Evolutionary conservation across 1,284 basidiomycete genomes (phyloP).

Genomic region (Cronartium quercuum): DNA sequence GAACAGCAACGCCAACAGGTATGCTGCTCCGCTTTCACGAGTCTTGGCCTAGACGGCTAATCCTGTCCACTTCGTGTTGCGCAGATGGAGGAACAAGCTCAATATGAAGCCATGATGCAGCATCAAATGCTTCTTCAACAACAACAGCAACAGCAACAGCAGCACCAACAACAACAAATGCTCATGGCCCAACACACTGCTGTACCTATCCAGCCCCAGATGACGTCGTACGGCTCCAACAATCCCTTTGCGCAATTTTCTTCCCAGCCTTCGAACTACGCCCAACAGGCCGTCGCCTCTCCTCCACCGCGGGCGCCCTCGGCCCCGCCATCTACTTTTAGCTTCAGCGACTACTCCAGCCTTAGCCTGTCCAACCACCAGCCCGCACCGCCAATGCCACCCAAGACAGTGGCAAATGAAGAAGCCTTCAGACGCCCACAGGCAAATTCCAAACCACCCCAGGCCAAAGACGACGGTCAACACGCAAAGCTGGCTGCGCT

Average conservation of each 20-base stretch:
- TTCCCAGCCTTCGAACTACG: constrained; percentile 39
- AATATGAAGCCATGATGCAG: constrained; percentile 61
- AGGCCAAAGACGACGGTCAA: constrained; percentile 57
- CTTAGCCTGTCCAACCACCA: constrained; percentile 45
- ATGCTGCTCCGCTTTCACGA: not conserved
- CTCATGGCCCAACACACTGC: constrained; percentile 49
- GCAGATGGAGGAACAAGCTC: constrained; percentile 53
- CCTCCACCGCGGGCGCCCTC: constrained; percentile 37
- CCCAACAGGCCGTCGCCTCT: constrained; percentile 21
- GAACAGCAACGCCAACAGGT: constrained; percentile 46
- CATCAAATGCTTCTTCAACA: constrained; percentile 53
- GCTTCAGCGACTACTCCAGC: constrained; percentile 44
- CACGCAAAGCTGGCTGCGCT: constrained; percentile 70
- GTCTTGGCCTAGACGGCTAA: not conserved
- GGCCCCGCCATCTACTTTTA: constrained; percentile 49
- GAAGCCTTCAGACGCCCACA: constrained; percentile 43
- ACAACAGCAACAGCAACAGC: constrained; percentile 53
- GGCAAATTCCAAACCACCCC: constrained; percentile 40
- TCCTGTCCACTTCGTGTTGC: constrained; percentile 56
- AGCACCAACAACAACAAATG: constrained; percentile 50
- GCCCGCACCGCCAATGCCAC: constrained; percentile 46
- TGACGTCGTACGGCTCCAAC: constrained; percentile 71
- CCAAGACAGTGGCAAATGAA: constrained; percentile 44
- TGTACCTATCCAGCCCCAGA: constrained; percentile 53
- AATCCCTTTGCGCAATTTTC: constrained; percentile 70